Conservation (phyloP, 2,329 filamentous ascomycete species). For the Trichoderma oligosporum region DNA sequence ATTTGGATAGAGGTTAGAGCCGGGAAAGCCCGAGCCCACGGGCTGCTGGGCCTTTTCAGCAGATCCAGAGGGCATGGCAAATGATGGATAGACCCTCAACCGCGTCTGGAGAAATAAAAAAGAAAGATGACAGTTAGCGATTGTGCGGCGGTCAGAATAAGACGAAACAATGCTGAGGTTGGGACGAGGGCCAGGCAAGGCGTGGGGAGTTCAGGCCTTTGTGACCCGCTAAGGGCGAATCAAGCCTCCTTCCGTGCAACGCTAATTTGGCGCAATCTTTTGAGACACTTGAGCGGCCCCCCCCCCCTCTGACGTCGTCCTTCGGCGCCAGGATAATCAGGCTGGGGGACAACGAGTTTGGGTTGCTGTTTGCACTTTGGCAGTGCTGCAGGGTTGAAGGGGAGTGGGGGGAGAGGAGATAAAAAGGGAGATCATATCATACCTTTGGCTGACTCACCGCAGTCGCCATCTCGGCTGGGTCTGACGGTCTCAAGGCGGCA, state of each 20-base stretch:
- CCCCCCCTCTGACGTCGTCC: constrained; percentile 34
- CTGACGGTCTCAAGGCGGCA: background rate
- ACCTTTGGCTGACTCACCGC: constrained; percentile 33
- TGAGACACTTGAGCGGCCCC: constrained; percentile 36
- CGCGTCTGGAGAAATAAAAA: constrained; percentile 31
- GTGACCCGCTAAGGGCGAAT: constrained; percentile 28
- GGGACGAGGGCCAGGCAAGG: constrained; percentile 19
- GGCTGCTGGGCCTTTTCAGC: constrained; percentile 35
- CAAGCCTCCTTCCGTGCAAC: constrained; percentile 28
- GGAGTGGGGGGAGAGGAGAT: constrained; percentile 12
- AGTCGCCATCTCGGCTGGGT: constrained; percentile 32
- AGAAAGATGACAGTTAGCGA: constrained; percentile 21
- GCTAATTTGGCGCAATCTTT: constrained; percentile 33
- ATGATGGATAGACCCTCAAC: constrained; percentile 38
- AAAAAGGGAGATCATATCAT: constrained; percentile 13
- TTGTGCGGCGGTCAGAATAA: constrained; percentile 24
- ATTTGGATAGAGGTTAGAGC: constrained; percentile 36
- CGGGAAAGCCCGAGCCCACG: constrained; percentile 40
- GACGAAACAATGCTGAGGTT: constrained; percentile 17
- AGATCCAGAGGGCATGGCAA: constrained; percentile 36
- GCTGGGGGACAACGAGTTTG: constrained; percentile 11
- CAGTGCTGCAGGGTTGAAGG: constrained; percentile 1
- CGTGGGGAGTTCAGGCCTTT: constrained; percentile 20
- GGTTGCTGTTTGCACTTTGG: constrained; percentile 17
- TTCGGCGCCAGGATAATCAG: constrained; percentile 16